These are phyloP conservation scores for Hyphodiscus sp. DNA, from an alignment of 2,329 filamentous ascomycete species.

Conservation along the genomic window DNA sequence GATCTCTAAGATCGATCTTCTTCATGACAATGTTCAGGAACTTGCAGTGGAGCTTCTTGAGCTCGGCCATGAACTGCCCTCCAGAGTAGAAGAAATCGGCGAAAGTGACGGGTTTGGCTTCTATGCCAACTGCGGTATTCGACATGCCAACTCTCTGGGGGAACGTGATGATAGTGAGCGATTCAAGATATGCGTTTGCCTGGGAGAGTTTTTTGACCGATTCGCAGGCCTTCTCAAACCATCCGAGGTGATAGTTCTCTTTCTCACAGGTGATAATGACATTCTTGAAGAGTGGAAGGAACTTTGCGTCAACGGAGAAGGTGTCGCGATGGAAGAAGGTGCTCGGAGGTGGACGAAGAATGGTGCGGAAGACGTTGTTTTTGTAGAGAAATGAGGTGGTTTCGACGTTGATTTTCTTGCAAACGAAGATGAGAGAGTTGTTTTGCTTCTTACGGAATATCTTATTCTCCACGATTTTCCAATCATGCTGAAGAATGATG, in stretches of 20 bases:
- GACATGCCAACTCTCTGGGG: slow-evolving; percentile 12
- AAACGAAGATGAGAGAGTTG: slow-evolving; percentile 15
- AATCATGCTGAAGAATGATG: slow-evolving; percentile 22
- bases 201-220: slow-evolving; percentile 15
- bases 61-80: slow-evolving; percentile 15
- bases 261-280: slow-evolving; percentile 17
- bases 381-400: slow-evolving; percentile 19
- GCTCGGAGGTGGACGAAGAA: slow-evolving; percentile 12
- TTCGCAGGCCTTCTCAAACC: slow-evolving; percentile 13
- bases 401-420: slow-evolving; percentile 22
- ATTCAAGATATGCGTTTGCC: slow-evolving; percentile 12
- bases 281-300: slow-evolving; percentile 14
- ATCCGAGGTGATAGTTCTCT: slow-evolving; percentile 14
- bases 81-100: slow-evolving; percentile 19
- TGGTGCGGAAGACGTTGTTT: slow-evolving; percentile 20
- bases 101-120: slow-evolving; percentile 16
- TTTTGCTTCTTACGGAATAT: neutral
- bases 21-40: slow-evolving; percentile 22
- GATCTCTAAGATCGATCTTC: slow-evolving; percentile 4
- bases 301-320: neutral
- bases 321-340: neutral
- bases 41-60: slow-evolving; percentile 17
- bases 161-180: slow-evolving; percentile 18
- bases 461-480: slow-evolving; percentile 15
- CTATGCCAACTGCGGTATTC: slow-evolving; percentile 9